Evolutionary conservation across 1,139 yeast species (phyloP), one percentile per base, ranked within the genome.

Genomic region (Scheffersomyces insectosa): DNA sequence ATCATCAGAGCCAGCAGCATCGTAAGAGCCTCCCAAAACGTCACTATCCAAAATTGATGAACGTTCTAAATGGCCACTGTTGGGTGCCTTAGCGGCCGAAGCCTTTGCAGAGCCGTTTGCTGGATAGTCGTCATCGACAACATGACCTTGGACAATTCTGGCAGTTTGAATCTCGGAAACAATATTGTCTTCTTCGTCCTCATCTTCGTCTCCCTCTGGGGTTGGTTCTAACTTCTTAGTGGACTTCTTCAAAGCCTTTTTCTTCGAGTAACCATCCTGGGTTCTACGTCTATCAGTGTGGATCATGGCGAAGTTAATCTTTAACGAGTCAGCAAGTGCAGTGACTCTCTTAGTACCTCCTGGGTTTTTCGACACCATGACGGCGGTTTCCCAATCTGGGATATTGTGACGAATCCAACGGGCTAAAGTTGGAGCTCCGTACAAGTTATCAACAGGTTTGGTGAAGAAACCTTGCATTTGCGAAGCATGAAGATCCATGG

Each of bases 391-490:
- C 78, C 88, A 88, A 60, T 91, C 88, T 25, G 84, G 83, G 42
- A 95, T 85, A 59, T 93, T 86, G 63, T 87, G 95, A 57, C 88
- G 84, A 60, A 93, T 91, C 99, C 99, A 95, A 58, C 89, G 82
- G 20, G 97, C 98, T 54, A 95, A 78, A 37, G 97, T 89, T 38
- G 99, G 99, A 3, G 96, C 97, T 25, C 97, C 98, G 60, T 88
- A 90, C 50, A 93, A 72, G 65, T 93, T 93, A 66, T 93, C 99
- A 27, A 93, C 98, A 0, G 99, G 99, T 59, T 90, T 90, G 35
- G 96, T 82, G 72, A 93, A 93, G 62, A 95, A 93, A 11, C 99
- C 99, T 72, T 93, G 99, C 98, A 93, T 95, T 68, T 93, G 99
- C 33, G 96, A 85, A 25, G 99, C 99, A 63, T 95, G 99, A 55